phyloP scores from a whole-genome alignment of 148 eudicot genomes.

The Rheum nobile region DNA sequence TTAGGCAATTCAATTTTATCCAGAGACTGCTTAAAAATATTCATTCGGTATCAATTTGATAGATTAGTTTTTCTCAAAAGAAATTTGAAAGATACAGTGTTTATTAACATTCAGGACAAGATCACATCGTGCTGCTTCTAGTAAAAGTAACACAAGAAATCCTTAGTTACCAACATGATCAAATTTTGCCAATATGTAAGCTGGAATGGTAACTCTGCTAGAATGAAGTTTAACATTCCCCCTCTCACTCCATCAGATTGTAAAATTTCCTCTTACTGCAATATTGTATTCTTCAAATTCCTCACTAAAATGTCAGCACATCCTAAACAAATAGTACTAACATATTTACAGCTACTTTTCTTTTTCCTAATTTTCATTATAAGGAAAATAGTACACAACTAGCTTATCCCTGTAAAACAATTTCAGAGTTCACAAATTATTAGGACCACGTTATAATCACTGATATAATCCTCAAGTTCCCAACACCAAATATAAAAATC shows the following conservation, averaged over 20 bases:
- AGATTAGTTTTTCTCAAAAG: too few relatives aligned
- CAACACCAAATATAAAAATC: not conserved
- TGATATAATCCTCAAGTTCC: not conserved
- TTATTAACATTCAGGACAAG: not conserved
- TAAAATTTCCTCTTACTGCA: not conserved
- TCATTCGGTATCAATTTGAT: not conserved
- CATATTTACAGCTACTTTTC: too few relatives aligned
- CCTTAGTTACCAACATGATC: not conserved
- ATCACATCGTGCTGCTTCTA: not conserved
- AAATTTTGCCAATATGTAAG: not conserved
- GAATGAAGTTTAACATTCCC: not conserved
- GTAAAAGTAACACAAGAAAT: not conserved
- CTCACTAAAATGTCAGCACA: not conserved
- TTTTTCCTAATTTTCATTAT: too few relatives aligned
- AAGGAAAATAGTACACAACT: too few relatives aligned
- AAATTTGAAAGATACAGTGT: not conserved
- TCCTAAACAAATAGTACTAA: not conserved
- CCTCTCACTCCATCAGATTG: not conserved
- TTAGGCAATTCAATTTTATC: not conserved
- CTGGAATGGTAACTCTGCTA: not conserved
- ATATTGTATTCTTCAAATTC: not conserved
- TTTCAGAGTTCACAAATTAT: not conserved
- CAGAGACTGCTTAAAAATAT: not conserved
- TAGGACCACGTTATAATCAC: not conserved
- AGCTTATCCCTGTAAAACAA: too few relatives aligned